Percentiles rank a stretch among this genome's conserved stretches.
Conservation (phyloP, 1,284 basidiomycete genomes). For the Meripilus lineatus region DNA sequence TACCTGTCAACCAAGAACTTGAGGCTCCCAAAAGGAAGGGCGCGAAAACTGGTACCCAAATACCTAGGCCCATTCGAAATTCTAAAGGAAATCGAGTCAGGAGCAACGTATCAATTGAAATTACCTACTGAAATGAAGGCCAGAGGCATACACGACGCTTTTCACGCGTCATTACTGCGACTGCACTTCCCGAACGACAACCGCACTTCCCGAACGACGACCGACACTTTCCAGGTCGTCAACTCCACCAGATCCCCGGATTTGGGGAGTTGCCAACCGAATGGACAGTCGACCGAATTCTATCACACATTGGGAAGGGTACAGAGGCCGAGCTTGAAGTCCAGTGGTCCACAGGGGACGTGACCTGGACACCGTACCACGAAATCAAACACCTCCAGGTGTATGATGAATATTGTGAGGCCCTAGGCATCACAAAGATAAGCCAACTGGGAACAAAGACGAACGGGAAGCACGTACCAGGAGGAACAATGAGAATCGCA, state of each 20-base stretch:
- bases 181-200: no score
- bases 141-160: no score
- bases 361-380: constrained; percentile 25
- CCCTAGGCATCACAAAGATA: no score
- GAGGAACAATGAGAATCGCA: background rate
- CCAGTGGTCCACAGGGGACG: no score
- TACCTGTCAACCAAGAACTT: no score
- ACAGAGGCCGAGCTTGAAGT: no score
- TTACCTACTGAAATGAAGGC: no score
- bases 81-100: constrained; percentile 4
- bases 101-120: constrained; percentile 19
- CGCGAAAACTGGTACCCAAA: constrained; percentile 24
- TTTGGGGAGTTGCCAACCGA: constrained; percentile 13
- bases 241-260: background rate
- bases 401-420: background rate
- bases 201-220: no score
- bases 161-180: no score
- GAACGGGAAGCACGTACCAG: background rate
- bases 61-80: constrained; percentile 28
- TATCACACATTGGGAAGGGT: constrained; percentile 23
- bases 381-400: background rate
- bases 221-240: constrained; percentile 18
- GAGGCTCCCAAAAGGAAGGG: constrained; percentile 24
- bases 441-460: background rate
- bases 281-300: constrained; percentile 26